phyloP scores from a whole-genome alignment of 805 yeast species.

The Komagataella ulmi region DNA sequence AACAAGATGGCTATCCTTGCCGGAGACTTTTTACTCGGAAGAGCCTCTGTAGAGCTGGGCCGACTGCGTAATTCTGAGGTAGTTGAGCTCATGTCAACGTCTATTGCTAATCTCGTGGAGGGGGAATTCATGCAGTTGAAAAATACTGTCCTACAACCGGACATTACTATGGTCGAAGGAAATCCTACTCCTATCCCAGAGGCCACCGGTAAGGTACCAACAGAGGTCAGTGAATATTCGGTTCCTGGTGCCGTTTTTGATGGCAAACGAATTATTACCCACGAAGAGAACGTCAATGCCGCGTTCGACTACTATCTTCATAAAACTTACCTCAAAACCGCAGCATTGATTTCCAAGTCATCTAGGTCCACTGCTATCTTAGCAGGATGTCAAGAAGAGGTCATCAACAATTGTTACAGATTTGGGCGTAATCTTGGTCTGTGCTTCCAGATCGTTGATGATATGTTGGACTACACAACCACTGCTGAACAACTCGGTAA shows the following conservation, averaged over 20 bases:
- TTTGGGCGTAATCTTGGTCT: conserved; percentile 90
- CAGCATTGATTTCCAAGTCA: conserved; percentile 86
- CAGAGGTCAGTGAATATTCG: conserved; percentile 43
- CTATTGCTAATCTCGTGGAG: conserved; percentile 93
- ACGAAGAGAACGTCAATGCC: conserved; percentile 58
- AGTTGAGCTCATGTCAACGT: conserved; percentile 85
- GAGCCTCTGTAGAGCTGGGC: conserved; percentile 94
- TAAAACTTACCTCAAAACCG: conserved; percentile 92
- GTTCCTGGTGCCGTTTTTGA: conserved; percentile 12
- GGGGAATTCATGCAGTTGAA: conserved; percentile 98
- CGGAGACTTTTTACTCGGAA: conserved; percentile 88
- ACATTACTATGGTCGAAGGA: conserved; percentile 31
- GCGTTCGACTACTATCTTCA: conserved; percentile 92
- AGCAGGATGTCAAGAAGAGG: conserved; percentile 63
- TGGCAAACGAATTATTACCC: conserved; percentile 23
- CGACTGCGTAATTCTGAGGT: conserved; percentile 94
- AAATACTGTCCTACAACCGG: conserved; percentile 63
- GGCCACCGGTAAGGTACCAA: conserved; percentile 52
- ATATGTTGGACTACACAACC: conserved; percentile 89
- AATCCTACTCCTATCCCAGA: conserved; percentile 32
- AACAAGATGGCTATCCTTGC: conserved; percentile 97
- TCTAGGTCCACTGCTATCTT: conserved; percentile 88
- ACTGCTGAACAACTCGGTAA: conserved; percentile 78
- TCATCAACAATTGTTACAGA: conserved; percentile 79
- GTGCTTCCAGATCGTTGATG: conserved; percentile 94